phyloP scores from a whole-genome alignment of 1,139 yeast species.

The Geotrichum klebahnii region DNA sequence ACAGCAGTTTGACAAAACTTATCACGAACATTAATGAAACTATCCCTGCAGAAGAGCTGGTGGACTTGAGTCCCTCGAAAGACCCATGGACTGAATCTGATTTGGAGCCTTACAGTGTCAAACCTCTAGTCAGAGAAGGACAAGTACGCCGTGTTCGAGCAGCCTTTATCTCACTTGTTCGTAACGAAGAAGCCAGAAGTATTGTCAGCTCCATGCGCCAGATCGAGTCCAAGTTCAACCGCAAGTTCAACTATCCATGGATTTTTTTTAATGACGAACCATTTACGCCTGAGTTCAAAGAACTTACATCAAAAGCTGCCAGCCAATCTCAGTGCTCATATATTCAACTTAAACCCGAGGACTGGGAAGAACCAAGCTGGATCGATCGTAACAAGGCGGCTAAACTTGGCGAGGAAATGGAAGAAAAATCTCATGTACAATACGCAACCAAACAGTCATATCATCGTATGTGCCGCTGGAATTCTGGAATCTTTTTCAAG shows the following conservation, averaged over 20 bases:
- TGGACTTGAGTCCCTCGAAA: slow-evolving; percentile 22
- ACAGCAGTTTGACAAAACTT: neutral
- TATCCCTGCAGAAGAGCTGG: slow-evolving; percentile 7
- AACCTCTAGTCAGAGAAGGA: slow-evolving; percentile 25
- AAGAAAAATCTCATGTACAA: slow-evolving; percentile 51
- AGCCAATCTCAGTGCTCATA: slow-evolving; percentile 55
- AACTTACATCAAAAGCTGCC: slow-evolving; percentile 32
- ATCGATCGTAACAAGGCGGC: slow-evolving; percentile 48
- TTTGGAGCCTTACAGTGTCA: slow-evolving; percentile 32
- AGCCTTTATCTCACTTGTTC: slow-evolving; percentile 64
- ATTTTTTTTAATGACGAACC: slow-evolving; percentile 71
- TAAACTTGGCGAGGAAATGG: slow-evolving; percentile 40
- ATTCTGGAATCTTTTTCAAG: slow-evolving; percentile 60
- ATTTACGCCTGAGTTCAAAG: slow-evolving; percentile 56
- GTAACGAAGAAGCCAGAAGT: slow-evolving; percentile 55
- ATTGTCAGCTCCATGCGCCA: slow-evolving; percentile 52
- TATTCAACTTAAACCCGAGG: slow-evolving; percentile 48
- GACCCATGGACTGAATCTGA: slow-evolving; percentile 28
- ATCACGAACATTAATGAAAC: slow-evolving; percentile 8
- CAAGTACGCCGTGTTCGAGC: slow-evolving; percentile 53
- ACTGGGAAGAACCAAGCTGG: slow-evolving; percentile 63
- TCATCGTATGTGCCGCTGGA: slow-evolving; percentile 76
- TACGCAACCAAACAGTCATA: slow-evolving; percentile 63
- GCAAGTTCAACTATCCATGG: slow-evolving; percentile 71
- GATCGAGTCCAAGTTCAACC: slow-evolving; percentile 63